Percentiles rank a stretch among this genome's conserved stretches.
Evolutionary conservation across 164 flowering plant genomes (phyloP).

Genomic region (Magnolia kwangsiensis): DNA sequence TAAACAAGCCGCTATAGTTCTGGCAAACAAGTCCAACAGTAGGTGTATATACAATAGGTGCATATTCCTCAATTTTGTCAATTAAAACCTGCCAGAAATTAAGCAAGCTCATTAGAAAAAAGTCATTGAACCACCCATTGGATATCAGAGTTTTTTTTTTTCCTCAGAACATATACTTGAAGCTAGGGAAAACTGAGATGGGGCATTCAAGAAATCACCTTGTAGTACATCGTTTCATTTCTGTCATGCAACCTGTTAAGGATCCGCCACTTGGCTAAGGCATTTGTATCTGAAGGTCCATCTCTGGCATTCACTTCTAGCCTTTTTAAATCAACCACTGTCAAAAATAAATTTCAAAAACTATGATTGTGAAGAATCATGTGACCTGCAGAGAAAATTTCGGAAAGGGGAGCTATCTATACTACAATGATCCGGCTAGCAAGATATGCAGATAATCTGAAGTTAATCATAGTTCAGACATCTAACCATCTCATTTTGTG

Average conservation of each 20-base stretch:
- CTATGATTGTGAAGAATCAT: not conserved
- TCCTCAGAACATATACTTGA: not conserved
- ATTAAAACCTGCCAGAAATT: conserved; percentile 68
- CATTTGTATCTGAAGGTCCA: conserved; percentile 90
- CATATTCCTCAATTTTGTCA: conserved; percentile 91
- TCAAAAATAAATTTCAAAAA: conserved; percentile 7
- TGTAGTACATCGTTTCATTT: conserved; percentile 98
- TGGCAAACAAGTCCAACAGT: conserved; percentile 98
- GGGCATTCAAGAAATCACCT: conserved; percentile 35
- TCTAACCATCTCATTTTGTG: too few relatives aligned
- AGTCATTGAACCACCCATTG: not conserved
- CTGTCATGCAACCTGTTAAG: conserved; percentile 94
- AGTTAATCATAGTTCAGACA: too few relatives aligned
- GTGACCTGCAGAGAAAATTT: not conserved
- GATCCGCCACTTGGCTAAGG: conserved; percentile 93
- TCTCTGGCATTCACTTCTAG: conserved; percentile 83
- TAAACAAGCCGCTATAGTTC: conserved; percentile 88
- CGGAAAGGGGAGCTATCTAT: not conserved
- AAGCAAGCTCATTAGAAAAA: not conserved
- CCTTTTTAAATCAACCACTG: conserved; percentile 93
- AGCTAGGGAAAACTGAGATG: not conserved
- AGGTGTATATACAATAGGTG: conserved; percentile 94
- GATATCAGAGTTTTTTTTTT: not conserved
- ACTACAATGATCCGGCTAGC: too few relatives aligned
- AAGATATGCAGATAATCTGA: too few relatives aligned